These are phyloP conservation scores for Aphanomyces cochlioides DNA, from an alignment of 352 stramenopile genomes.

Conservation along the genomic window DNA sequence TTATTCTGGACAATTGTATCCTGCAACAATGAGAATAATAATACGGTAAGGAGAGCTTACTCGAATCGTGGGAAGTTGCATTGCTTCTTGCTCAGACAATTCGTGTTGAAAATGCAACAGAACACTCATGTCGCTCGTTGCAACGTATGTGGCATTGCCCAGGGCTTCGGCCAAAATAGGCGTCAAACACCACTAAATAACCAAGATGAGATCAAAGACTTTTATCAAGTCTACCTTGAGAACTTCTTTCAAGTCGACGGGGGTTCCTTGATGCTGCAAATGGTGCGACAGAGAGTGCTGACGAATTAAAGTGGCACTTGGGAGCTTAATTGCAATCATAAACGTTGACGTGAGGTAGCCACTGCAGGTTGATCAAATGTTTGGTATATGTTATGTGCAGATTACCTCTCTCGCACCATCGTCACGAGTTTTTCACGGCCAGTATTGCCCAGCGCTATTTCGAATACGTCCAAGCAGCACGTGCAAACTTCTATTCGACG, in stretches of 20 bases:
- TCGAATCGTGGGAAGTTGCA: conserved; percentile 72
- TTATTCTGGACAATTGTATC: conserved; percentile 54
- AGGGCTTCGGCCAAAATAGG: conserved; percentile 47
- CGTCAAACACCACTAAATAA: conserved; percentile 30
- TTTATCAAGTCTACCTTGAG: conserved; percentile 50
- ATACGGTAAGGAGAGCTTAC: conserved; percentile 33
- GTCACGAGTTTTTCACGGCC: conserved; percentile 41
- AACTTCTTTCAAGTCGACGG: conserved; percentile 73
- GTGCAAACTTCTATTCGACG: conserved; percentile 42
- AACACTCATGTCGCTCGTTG: conserved; percentile 60
- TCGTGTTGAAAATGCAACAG: conserved; percentile 65
- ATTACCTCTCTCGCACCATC: conserved; percentile 42
- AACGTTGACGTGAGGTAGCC: conserved; percentile 67
- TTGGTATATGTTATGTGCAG: neutral
- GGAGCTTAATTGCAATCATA: conserved; percentile 75
- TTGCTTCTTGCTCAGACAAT: conserved; percentile 64
- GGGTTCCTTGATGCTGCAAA: conserved; percentile 39
- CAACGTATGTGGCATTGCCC: conserved; percentile 47
- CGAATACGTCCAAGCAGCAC: conserved; percentile 68
- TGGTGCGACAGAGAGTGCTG: conserved; percentile 71
- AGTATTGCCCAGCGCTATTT: conserved; percentile 34
- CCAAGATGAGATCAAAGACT: neutral
- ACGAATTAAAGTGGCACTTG: conserved; percentile 67
- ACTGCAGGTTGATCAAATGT: conserved; percentile 24
- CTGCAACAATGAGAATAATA: conserved; percentile 31